Conservation (phyloP, 495 filamentous ascomycete genomes). For the Aspergillus avenaceus region DNA sequence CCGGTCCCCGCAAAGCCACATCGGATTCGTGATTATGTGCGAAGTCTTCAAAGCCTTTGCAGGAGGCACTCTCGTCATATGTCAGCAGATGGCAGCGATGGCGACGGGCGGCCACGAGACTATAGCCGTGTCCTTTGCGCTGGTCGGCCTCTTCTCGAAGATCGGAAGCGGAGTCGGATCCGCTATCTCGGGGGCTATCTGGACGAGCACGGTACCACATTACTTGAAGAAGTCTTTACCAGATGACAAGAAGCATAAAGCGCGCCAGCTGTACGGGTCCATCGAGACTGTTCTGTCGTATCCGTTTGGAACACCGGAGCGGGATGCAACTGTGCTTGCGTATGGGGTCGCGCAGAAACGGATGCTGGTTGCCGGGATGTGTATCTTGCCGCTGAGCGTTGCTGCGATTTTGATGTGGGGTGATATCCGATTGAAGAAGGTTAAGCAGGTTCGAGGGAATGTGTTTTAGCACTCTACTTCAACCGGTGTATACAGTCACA, state of each 20-base stretch:
- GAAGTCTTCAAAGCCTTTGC: slow-evolving; percentile 65
- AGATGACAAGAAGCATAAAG: slow-evolving; percentile 23
- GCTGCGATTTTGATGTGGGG: slow-evolving; percentile 7
- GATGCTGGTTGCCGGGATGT: slow-evolving; percentile 48
- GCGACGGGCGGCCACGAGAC: slow-evolving; percentile 58
- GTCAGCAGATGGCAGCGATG: slow-evolving; percentile 61
- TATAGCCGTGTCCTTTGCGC: slow-evolving; percentile 58
- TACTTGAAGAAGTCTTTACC: slow-evolving; percentile 54
- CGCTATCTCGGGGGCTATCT: slow-evolving; percentile 58
- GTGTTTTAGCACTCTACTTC: background rate
- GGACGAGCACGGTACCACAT: slow-evolving; percentile 52
- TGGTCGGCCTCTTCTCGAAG: slow-evolving; percentile 54
- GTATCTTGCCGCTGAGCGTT: slow-evolving; percentile 42
- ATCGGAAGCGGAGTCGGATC: slow-evolving; percentile 61
- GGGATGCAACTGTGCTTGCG: slow-evolving; percentile 47
- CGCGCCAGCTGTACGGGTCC: slow-evolving; percentile 42
- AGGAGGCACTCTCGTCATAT: slow-evolving; percentile 53
- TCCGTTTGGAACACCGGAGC: slow-evolving; percentile 39
- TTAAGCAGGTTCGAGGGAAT: slow-evolving; percentile 9
- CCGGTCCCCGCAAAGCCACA: slow-evolving; percentile 48
- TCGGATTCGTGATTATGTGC: slow-evolving; percentile 63
- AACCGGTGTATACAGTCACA: background rate
- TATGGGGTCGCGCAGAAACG: slow-evolving; percentile 50
- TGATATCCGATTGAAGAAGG: slow-evolving; percentile 4
- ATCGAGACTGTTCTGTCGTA: slow-evolving; percentile 47